A percentile compares a stretch with the other conserved stretches of the same genome.
phyloP scores from a whole-genome alignment of 2,329 filamentous ascomycete species.

The Xylaria sp. region DNA sequence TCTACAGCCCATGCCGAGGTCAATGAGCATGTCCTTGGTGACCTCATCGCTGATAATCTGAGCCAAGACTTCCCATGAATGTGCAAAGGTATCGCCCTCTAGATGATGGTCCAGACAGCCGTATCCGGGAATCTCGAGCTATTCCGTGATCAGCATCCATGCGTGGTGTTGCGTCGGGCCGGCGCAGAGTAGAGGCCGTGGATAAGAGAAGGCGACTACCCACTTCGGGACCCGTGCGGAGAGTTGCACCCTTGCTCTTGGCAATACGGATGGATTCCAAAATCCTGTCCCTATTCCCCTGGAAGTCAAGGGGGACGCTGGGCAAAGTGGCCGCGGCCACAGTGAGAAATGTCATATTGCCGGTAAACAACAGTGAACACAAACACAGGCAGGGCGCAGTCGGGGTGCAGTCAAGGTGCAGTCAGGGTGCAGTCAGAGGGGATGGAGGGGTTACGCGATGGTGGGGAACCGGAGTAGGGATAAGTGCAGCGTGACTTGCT shows the following conservation, averaged over 20 bases:
- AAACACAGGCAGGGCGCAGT: too few relatives aligned
- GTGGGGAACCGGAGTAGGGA: too few relatives aligned
- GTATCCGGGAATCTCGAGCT: constrained; percentile 22
- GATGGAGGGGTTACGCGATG: too few relatives aligned
- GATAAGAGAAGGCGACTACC: background rate
- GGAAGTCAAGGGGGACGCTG: constrained; percentile 60
- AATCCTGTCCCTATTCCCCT: constrained; percentile 68
- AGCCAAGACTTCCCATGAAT: constrained; percentile 23
- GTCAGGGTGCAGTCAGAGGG: too few relatives aligned
- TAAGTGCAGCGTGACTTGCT: too few relatives aligned
- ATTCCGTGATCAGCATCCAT: background rate
- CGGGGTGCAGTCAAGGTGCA: too few relatives aligned
- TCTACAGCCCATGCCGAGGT: constrained; percentile 16
- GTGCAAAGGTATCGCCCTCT: constrained; percentile 22
- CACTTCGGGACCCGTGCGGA: constrained; percentile 25
- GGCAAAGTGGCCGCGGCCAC: constrained; percentile 45
- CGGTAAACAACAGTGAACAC: too few relatives aligned
- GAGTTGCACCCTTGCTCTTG: constrained; percentile 48
- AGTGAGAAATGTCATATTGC: constrained; percentile 43
- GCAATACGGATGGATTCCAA: constrained; percentile 65
- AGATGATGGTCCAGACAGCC: constrained; percentile 13
- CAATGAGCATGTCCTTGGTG: constrained; percentile 23
- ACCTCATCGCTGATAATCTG: constrained; percentile 22
- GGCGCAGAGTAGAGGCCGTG: background rate
- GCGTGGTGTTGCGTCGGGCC: background rate